Base-by-base conservation (phyloP, 2,329 filamentous ascomycete genomes). In the Talaromyces sp. region DNA sequence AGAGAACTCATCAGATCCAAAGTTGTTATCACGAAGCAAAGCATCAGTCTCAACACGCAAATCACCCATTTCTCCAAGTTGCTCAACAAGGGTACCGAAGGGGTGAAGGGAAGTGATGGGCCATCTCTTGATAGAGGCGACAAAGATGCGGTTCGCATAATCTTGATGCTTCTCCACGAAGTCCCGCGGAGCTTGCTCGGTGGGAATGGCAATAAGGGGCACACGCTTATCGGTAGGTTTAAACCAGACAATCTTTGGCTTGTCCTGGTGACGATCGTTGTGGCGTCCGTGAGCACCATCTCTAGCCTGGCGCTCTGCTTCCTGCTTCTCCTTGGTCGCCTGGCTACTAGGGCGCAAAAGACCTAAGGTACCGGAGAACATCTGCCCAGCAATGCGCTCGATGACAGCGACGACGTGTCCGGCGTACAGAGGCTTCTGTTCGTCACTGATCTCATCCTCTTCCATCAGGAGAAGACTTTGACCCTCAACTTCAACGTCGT, bases 231-330 rank as follows among this genome's bases (percentile, higher is more conserved):
- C 94, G 1, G 94, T 99, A 53, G 94, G 94, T 81, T 99, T 99
- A 80, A 99, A 99, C 94, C 94, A 99, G 37, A 99, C 94, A 76
- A 99, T 99, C 86, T 99, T 99, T 58, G 94, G 94, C 77, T 97
- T 97, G 60, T 99, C 94, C 71, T 95, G 91, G 58, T 90, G 85
- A 49, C 92, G 90, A 60, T 88, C 87, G 56, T 92, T 90, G 61
- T 94, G 87, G 48, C 83, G 83, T 57, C 88, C 86, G 60, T 83
- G 82, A 61, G 80, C 82, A 57, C 92, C 93, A 70, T 97, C 93
- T 63, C 93, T 87, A 64, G 92, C 91, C 62, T 90, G 88, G 58
- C 94, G 87, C 79, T 99, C 94, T 40, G 94, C 94, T 73, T 99
- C 94, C 73, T 99, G 94, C 80, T 97, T 97, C 80, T 99, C 94